Percentiles rank a stretch among this genome's conserved stretches.
phyloP scores from a whole-genome alignment of 139 green algal genomes.

The Chlamydomonas eustigma region DNA sequence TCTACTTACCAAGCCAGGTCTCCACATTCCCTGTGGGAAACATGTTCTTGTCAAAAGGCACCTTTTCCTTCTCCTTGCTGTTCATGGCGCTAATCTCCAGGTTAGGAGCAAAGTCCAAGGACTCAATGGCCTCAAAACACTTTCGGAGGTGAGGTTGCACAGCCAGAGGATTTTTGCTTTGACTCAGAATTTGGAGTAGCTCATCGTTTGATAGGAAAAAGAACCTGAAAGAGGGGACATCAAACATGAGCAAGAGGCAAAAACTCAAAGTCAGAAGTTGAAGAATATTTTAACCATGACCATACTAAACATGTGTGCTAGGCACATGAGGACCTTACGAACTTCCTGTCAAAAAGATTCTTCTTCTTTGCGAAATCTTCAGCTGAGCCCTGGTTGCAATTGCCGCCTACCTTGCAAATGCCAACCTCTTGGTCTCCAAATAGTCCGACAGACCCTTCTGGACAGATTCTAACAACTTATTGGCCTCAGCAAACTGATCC shows the following conservation, averaged over 20 bases:
- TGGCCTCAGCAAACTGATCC: constrained; percentile 59
- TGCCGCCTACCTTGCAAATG: constrained; percentile 48
- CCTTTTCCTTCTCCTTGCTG: constrained; percentile 57
- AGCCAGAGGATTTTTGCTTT: constrained; percentile 69
- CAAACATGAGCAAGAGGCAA: no score
- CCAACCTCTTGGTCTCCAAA: constrained; percentile 73
- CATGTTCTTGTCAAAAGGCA: constrained; percentile 65
- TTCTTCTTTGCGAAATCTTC: no score
- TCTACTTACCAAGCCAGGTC: constrained; percentile 58
- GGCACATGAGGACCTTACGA: not conserved
- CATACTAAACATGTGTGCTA: not conserved
- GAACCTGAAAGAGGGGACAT: constrained; percentile 50
- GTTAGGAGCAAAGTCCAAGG: constrained; percentile 63
- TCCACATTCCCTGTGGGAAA: constrained; percentile 51
- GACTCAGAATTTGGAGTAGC: constrained; percentile 70
- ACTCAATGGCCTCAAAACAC: constrained; percentile 82
- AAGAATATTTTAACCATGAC: not conserved
- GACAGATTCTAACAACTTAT: constrained; percentile 65
- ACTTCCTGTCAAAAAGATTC: no score
- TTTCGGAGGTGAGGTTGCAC: constrained; percentile 81
- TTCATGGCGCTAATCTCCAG: constrained; percentile 75
- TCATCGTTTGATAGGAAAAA: constrained; percentile 85
- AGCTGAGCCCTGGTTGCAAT: no score
- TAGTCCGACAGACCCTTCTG: constrained; percentile 71
- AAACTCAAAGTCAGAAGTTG: no score